phyloP scores from a whole-genome alignment of 2,329 filamentous ascomycete genomes.

The Simplicillium sp. region DNA sequence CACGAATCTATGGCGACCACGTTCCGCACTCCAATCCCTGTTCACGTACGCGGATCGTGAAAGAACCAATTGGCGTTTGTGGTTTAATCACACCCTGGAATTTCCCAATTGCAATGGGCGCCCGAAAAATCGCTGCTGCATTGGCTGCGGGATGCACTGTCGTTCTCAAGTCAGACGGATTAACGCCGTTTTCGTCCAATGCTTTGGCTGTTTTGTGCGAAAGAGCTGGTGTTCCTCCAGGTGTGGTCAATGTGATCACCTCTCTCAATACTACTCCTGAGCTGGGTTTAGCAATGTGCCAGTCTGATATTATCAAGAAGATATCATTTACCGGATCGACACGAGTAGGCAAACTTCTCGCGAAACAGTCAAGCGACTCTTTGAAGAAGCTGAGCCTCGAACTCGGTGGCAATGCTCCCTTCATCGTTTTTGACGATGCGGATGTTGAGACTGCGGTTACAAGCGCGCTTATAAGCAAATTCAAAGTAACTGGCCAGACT shows the following conservation, averaged over 20 bases:
- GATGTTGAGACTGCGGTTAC: constrained; percentile 60
- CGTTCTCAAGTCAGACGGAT: no score
- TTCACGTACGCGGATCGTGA: constrained; percentile 30
- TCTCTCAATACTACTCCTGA: constrained; percentile 56
- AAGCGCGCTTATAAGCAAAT: constrained; percentile 42
- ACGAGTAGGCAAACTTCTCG: constrained; percentile 41
- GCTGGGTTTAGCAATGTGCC: constrained; percentile 55
- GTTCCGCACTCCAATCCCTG: constrained; percentile 45
- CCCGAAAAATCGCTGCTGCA: constrained; percentile 34
- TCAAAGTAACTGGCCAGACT: constrained; percentile 82
- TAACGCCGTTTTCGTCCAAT: no score
- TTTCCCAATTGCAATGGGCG: constrained; percentile 48
- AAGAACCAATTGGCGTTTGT: constrained; percentile 9
- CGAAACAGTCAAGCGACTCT: constrained; percentile 62
- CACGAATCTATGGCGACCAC: constrained; percentile 45
- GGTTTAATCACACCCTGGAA: constrained; percentile 54
- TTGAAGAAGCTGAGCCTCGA: constrained; percentile 61
- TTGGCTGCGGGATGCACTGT: constrained; percentile 55
- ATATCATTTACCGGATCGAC: constrained; percentile 64
- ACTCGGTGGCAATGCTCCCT: constrained; percentile 34
- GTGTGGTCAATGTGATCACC: constrained; percentile 40
- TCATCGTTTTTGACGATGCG: constrained; percentile 55
- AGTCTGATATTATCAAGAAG: constrained; percentile 56
- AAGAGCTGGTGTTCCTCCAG: no score
- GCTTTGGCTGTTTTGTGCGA: no score